A percentile compares a stretch with the other conserved stretches of the same genome.
Conservation (phyloP, 345 rosid species). For the Triadica sebifera region DNA sequence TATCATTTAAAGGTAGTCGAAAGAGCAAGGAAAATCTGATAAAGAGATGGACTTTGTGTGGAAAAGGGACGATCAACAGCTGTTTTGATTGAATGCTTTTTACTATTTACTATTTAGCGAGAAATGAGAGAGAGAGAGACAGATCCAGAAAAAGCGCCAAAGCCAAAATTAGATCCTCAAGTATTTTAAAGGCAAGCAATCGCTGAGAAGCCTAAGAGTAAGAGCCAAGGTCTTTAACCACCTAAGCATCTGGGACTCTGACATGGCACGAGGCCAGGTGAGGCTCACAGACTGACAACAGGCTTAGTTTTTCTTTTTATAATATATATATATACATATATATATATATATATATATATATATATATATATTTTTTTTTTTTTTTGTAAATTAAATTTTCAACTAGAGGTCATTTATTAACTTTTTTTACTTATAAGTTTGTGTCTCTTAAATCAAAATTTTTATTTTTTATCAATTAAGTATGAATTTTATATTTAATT, state of each 20-base stretch:
- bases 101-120: not conserved
- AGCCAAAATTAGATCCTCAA: slow-evolving; percentile 19
- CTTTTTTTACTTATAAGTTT: too few species aligned
- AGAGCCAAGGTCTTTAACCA: not conserved
- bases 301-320: too few species aligned
- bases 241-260: not conserved
- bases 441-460: too few species aligned
- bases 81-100: not conserved
- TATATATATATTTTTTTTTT: too few species aligned
- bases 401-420: too few species aligned
- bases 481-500: too few species aligned
- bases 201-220: too few species aligned
- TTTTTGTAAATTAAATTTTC: too few species aligned
- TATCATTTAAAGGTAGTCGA: slow-evolving; percentile 10
- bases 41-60: not conserved
- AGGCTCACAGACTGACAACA: too few species aligned
- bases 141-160: slow-evolving; percentile 23
- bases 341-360: too few species aligned
- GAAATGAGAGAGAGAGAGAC: not conserved
- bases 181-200: not conserved
- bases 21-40: not conserved
- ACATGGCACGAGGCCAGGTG: not conserved
- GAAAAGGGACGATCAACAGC: not conserved
- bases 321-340: too few species aligned
- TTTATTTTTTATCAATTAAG: too few species aligned